phyloP scores from a whole-genome alignment of 257 asterid genomes.

The Henckelia pumila region DNA sequence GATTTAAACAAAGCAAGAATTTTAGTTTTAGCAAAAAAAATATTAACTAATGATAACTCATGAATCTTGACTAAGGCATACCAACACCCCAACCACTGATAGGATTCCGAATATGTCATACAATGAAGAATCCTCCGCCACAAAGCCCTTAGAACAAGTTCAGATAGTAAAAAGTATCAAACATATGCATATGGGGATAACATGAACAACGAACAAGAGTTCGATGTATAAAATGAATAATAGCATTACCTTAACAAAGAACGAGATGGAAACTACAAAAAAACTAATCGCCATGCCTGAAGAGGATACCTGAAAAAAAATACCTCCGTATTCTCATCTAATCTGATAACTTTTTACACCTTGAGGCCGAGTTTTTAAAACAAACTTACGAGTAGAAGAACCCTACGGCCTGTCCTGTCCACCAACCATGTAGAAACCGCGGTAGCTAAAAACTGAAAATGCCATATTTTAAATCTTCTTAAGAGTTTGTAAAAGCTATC shows the following conservation, averaged over 20 bases:
- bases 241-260: slow-evolving; percentile 66
- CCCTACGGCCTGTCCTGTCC: slow-evolving; percentile 88
- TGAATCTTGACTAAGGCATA: slow-evolving; percentile 30
- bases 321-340: slow-evolving; percentile 16
- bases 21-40: neutral
- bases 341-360: slow-evolving; percentile 4
- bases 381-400: slow-evolving; percentile 70
- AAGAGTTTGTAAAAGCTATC: slow-evolving; percentile 4
- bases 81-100: slow-evolving; percentile 32
- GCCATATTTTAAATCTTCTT: slow-evolving; percentile 11
- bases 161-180: slow-evolving; percentile 20
- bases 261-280: slow-evolving; percentile 61
- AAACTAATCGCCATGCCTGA: slow-evolving; percentile 80
- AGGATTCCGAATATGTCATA: slow-evolving; percentile 44
- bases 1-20: slow-evolving; percentile 12
- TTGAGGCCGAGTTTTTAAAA: neutral
- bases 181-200: neutral
- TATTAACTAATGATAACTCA: neutral
- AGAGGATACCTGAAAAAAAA: slow-evolving; percentile 62
- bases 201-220: neutral
- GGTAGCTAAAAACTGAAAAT: slow-evolving; percentile 76
- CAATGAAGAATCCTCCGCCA: slow-evolving; percentile 45
- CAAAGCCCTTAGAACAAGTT: slow-evolving; percentile 20
- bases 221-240: neutral
- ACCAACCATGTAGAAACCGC: slow-evolving; percentile 80